Base-by-base conservation (phyloP, 306 rosid species). In the Quillaja saponaria region DNA sequence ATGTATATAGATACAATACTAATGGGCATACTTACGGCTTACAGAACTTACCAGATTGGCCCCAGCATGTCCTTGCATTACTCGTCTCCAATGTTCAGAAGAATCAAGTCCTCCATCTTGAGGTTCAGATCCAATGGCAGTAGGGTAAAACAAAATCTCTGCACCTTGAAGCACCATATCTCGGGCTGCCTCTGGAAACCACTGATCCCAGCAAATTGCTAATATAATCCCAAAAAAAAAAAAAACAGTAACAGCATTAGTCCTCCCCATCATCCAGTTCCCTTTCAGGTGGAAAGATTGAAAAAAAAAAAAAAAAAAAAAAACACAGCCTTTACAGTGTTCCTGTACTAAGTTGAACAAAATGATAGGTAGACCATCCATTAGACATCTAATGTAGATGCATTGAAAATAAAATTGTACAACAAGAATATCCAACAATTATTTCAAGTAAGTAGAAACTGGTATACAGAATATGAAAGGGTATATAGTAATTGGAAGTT, bases 161-260 rank as follows among this genome's bases (percentile, higher is more conserved):
- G 95, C 98, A 76, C 98, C 98, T 80, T 92, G 96, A 84, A 92
- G 96, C 45, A 61, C 96, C 95, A 92, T 84, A 49, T 95, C 87
- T 13, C 95, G 82, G 55, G 98, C 96, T 67, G 90, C 87, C 89
- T 92, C 98, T 0, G 96, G 98, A 76, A 92, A 92, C 95, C 98
- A 92, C 80, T 92, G 98, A 79, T 92, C 96, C 98, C 98, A 92
- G 82, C 98, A 88, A 61, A 92, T 86, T 70, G 94, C 98, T 92
- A 81, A 46, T 56, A 79, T 51, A 48, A 49, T 49, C 21, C 59
- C 51, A 63, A 16, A 7, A 13, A 38, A 38, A 15, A 31, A 21
- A 28, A 38, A 53, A 58, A 5, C 44, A 65, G 14, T 28, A 51
- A 66, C 53, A 69, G 42, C 41, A 8, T 34, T 55, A 75, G 53